Evolutionary conservation across 306 rosid species (phyloP).

Genomic region (Dalbergia cultrata): DNA sequence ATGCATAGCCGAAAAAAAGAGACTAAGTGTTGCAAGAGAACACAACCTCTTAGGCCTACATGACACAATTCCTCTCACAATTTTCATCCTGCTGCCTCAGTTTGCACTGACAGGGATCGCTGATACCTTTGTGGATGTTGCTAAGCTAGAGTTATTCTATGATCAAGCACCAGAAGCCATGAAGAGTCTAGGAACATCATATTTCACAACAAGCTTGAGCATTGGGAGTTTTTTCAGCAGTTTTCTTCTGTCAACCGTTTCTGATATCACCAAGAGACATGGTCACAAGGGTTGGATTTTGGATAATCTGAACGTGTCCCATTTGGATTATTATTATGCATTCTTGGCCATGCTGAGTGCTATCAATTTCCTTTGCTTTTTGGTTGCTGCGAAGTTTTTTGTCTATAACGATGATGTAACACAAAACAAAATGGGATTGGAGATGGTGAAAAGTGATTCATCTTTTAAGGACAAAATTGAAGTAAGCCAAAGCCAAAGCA

Average conservation of each 20-base stretch:
- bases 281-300: slow-evolving; percentile 72
- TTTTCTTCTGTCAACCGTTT: slow-evolving; percentile 63
- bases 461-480: slow-evolving; percentile 1
- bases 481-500: slow-evolving; percentile 29
- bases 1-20: slow-evolving; percentile 61
- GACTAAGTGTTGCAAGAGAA: slow-evolving; percentile 61
- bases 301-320: slow-evolving; percentile 74
- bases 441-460: slow-evolving; percentile 37
- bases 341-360: slow-evolving; percentile 64
- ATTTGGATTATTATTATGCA: slow-evolving; percentile 70
- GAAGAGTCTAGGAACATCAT: slow-evolving; percentile 87
- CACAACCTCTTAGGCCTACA: slow-evolving; percentile 20
- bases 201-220: slow-evolving; percentile 69
- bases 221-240: slow-evolving; percentile 69
- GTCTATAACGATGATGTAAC: slow-evolving; percentile 62
- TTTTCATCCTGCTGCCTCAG: slow-evolving; percentile 83
- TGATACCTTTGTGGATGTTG: slow-evolving; percentile 73
- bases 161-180: slow-evolving; percentile 84
- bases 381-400: slow-evolving; percentile 64
- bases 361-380: slow-evolving; percentile 68
- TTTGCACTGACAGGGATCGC: slow-evolving; percentile 75
- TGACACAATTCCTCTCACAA: slow-evolving; percentile 66
- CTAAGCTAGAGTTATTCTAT: slow-evolving; percentile 83
- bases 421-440: slow-evolving; percentile 45
- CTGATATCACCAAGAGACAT: slow-evolving; percentile 54